Evolutionary conservation across 768 basidiomycete species (phyloP).

Genomic region (Termitomyces sp.): DNA sequence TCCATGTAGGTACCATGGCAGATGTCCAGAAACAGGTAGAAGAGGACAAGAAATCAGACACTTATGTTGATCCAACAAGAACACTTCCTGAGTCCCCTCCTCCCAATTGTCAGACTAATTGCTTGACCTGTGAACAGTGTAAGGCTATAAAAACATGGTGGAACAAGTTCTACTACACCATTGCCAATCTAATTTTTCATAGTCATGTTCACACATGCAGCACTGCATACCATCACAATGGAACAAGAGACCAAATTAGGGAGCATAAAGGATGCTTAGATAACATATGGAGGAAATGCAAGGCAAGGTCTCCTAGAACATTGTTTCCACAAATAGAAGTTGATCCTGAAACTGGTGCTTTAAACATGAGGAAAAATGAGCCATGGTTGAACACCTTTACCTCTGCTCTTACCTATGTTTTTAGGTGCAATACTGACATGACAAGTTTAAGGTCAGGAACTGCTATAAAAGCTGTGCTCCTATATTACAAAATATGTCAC

Average conservation of each 20-base stretch:
- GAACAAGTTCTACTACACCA: constrained; percentile 25
- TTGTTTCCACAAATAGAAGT: constrained; percentile 19
- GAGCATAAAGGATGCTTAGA: constrained; percentile 22
- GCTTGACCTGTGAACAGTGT: not conserved
- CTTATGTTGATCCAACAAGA: constrained; percentile 15
- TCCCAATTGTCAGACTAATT: no score
- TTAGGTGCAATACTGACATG: constrained; percentile 36
- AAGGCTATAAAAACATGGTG: constrained; percentile 15
- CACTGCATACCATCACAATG: constrained; percentile 12
- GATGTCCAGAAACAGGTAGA: not conserved
- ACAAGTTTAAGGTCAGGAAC: constrained; percentile 37
- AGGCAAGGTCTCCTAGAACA: constrained; percentile 31
- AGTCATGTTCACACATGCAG: constrained; percentile 27
- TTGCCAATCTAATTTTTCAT: no score
- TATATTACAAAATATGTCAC: constrained; percentile 42
- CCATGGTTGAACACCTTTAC: constrained; percentile 34
- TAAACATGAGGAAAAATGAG: constrained; percentile 31
- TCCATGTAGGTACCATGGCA: not conserved
- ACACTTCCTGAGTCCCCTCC: constrained; percentile 23
- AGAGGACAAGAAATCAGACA: not conserved
- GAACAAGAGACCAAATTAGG: constrained; percentile 5
- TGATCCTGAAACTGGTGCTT: constrained; percentile 24
- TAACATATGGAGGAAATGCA: constrained; percentile 28
- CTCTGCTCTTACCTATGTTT: constrained; percentile 26
- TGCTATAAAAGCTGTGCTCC: constrained; percentile 32